phyloP scores from a whole-genome alignment of 805 yeast species.

The Sporopachydermia lactativora region DNA sequence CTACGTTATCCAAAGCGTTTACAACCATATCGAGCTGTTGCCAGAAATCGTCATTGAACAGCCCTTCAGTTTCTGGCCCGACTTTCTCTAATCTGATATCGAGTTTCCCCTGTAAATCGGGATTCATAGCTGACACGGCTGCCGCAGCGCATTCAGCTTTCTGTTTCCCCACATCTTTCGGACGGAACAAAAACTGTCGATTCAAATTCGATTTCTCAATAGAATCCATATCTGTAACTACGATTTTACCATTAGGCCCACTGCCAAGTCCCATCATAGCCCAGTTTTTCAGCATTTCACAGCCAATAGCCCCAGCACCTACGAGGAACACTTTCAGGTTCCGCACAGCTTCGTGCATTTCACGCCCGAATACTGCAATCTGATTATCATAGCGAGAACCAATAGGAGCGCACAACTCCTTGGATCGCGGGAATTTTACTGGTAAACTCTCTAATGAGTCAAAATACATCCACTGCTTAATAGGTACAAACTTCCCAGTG shows the following conservation, averaged over 20 bases:
- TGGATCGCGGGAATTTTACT: slow-evolving; percentile 38
- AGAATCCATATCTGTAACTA: slow-evolving; percentile 85
- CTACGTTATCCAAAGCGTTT: slow-evolving; percentile 94
- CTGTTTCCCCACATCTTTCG: slow-evolving; percentile 83
- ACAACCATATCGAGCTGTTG: slow-evolving; percentile 72
- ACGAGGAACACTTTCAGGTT: slow-evolving; percentile 80
- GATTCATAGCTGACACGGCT: slow-evolving; percentile 79
- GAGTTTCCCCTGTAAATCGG: slow-evolving; percentile 66
- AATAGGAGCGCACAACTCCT: slow-evolving; percentile 58
- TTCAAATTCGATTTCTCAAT: slow-evolving; percentile 93
- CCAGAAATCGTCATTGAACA: slow-evolving; percentile 85
- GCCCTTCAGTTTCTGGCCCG: slow-evolving; percentile 81
- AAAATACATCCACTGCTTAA: slow-evolving; percentile 83
- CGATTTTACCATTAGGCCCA: slow-evolving; percentile 76
- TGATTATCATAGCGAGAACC: slow-evolving; percentile 87
- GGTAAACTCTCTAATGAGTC: slow-evolving; percentile 92
- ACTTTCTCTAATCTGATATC: slow-evolving; percentile 74
- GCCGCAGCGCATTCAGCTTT: slow-evolving; percentile 84
- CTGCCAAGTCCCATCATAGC: slow-evolving; percentile 92
- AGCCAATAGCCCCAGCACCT: slow-evolving; percentile 98
- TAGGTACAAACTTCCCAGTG: slow-evolving; percentile 90
- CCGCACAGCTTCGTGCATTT: slow-evolving; percentile 57
- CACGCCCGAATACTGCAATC: slow-evolving; percentile 83
- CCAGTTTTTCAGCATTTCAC: slow-evolving; percentile 98
- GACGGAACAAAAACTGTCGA: slow-evolving; percentile 91